phyloP scores from a whole-genome alignment of 495 filamentous ascomycete genomes.

The Choiromyces venosus region DNA sequence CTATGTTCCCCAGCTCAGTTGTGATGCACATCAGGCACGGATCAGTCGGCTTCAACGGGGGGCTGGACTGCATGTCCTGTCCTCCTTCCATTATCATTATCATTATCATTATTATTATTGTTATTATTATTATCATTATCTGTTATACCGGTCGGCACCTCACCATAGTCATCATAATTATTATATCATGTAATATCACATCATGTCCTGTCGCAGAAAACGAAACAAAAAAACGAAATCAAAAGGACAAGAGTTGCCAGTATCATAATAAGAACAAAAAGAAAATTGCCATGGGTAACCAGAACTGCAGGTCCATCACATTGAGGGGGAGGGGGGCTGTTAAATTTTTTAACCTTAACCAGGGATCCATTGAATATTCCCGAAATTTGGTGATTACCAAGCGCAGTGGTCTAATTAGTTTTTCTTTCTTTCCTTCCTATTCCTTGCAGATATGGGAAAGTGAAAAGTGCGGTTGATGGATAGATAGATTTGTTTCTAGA shows the following conservation, averaged over 20 bases:
- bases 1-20: conserved; percentile 23
- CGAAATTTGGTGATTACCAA: not conserved
- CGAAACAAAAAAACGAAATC: not conserved
- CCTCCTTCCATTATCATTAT: not conserved
- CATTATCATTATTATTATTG: not conserved
- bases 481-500: not conserved
- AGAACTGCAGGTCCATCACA: not conserved
- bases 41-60: conserved; percentile 22
- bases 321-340: not conserved
- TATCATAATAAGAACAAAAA: not conserved
- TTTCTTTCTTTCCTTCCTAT: no score
- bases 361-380: not conserved
- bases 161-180: not conserved
- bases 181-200: not conserved
- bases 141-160: no score
- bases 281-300: not conserved
- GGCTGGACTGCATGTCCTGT: not conserved
- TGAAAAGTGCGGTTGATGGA: not conserved
- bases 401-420: not conserved
- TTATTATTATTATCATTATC: not conserved
- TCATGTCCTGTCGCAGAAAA: not conserved
- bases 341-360: not conserved
- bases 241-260: not conserved
- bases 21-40: conserved; percentile 25
- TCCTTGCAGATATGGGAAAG: not conserved